Evolutionary conservation across 345 rosid species (phyloP).

Genomic region (Streptanthus diversifolius): DNA sequence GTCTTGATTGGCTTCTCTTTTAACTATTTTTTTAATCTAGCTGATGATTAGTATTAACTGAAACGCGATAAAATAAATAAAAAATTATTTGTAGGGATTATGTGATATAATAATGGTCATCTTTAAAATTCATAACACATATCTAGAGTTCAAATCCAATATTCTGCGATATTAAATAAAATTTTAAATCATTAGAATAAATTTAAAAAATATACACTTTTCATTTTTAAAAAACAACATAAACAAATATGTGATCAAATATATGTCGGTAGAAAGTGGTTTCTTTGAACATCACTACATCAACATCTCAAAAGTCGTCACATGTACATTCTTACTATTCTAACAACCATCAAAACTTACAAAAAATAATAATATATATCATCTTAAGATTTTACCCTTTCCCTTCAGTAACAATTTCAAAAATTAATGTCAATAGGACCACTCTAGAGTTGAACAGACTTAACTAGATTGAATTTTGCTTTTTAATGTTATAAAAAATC

Average conservation of each 20-base stretch:
- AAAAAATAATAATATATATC: neutral
- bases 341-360: neutral
- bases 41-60: neutral
- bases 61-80: no score
- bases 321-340: constrained; percentile 14
- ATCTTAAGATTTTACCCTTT: neutral
- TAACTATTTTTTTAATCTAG: neutral
- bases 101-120: no score
- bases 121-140: no score
- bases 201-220: no score
- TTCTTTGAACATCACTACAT: constrained; percentile 1
- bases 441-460: neutral
- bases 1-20: neutral
- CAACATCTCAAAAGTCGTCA: constrained; percentile 23
- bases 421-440: neutral
- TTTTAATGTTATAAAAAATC: neutral
- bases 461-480: neutral
- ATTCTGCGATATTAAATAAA: no score
- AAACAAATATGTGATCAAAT: neutral
- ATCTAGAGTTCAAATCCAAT: no score
- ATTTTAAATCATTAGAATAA: no score
- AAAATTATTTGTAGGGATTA: no score
- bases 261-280: neutral
- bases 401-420: neutral
- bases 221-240: no score